Evolutionary conservation across 2,329 filamentous ascomycete species (phyloP).

Genomic region (Scedosporium minutisporum): DNA sequence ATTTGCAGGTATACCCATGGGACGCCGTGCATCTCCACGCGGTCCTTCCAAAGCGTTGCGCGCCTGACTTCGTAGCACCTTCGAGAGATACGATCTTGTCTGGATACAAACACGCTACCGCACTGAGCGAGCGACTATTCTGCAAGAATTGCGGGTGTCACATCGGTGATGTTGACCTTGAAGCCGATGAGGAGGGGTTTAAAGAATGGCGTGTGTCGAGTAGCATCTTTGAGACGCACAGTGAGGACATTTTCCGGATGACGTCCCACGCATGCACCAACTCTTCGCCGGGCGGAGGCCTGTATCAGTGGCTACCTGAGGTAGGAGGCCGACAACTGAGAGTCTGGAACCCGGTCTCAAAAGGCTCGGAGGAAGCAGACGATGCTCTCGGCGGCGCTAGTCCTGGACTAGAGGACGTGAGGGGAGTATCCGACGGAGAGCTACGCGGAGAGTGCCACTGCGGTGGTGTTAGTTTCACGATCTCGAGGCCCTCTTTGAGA

Average conservation of each 20-base stretch:
- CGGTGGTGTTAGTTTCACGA: constrained; percentile 35
- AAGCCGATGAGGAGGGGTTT: constrained; percentile 14
- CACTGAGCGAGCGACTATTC: constrained; percentile 27
- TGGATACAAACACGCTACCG: constrained; percentile 21
- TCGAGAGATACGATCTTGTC: constrained; percentile 27
- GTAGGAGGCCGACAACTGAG: constrained; percentile 20
- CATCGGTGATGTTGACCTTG: constrained; percentile 24
- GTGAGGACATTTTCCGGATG: constrained; percentile 24
- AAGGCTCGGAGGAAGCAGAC: background rate
- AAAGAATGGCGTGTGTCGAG: constrained; percentile 27
- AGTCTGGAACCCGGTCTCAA: constrained; percentile 24
- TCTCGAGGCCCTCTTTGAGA: constrained; percentile 26
- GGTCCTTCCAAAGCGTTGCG: constrained; percentile 21
- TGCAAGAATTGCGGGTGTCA: constrained; percentile 37
- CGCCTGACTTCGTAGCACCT: constrained; percentile 28
- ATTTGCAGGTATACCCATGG: constrained; percentile 33
- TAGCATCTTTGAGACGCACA: constrained; percentile 29
- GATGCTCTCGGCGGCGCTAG: background rate
- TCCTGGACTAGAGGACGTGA: background rate
- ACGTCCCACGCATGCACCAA: constrained; percentile 25
- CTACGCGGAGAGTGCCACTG: constrained; percentile 36
- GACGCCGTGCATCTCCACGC: constrained; percentile 30
- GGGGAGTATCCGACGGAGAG: constrained; percentile 17
- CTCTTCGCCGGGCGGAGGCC: constrained; percentile 25
- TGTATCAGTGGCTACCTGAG: constrained; percentile 24